These are phyloP conservation scores for Penicillium goetzii DNA, from an alignment of 495 filamentous ascomycete species.

Conservation along the genomic window DNA sequence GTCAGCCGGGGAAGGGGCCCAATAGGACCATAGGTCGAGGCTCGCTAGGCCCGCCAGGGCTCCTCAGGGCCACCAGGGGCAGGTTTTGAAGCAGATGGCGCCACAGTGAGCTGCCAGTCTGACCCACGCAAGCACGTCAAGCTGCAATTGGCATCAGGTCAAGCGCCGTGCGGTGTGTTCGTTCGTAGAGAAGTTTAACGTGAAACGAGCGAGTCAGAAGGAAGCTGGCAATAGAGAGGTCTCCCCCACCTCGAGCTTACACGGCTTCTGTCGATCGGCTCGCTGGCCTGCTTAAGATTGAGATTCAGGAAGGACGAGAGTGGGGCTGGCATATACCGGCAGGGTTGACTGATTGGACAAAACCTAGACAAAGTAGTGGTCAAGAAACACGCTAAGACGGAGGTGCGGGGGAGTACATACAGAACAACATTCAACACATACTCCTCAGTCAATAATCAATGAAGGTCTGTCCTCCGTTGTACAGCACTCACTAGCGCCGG, in stretches of 20 bases:
- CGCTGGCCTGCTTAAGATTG: slow-evolving; percentile 19
- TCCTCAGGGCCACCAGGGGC: slow-evolving; percentile 4
- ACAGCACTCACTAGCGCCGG: neutral
- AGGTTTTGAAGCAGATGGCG: slow-evolving; percentile 17
- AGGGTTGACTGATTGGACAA: neutral
- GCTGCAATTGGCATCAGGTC: neutral
- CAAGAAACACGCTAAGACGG: slow-evolving; percentile 5
- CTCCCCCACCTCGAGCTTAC: slow-evolving; percentile 20
- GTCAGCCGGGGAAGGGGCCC: neutral
- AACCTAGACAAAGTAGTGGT: slow-evolving; percentile 5
- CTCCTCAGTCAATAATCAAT: neutral
- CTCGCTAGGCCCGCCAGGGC: neutral
- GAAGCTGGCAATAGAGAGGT: neutral
- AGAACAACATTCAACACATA: neutral
- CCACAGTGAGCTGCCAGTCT: neutral
- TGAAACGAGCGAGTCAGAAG: slow-evolving; percentile 13
- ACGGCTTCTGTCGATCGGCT: slow-evolving; percentile 23
- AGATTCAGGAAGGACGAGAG: neutral
- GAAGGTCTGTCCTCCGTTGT: neutral
- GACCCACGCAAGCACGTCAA: neutral
- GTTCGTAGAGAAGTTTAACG: slow-evolving; percentile 10
- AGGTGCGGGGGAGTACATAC: neutral
- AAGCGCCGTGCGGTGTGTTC: slow-evolving; percentile 1
- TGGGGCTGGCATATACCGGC: neutral
- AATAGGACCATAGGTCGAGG: neutral